A percentile compares a stretch with the other conserved stretches of the same genome.
These are phyloP conservation scores for Haplographium delicatum DNA, from an alignment of 495 filamentous ascomycete genomes.

Conservation along the genomic window DNA sequence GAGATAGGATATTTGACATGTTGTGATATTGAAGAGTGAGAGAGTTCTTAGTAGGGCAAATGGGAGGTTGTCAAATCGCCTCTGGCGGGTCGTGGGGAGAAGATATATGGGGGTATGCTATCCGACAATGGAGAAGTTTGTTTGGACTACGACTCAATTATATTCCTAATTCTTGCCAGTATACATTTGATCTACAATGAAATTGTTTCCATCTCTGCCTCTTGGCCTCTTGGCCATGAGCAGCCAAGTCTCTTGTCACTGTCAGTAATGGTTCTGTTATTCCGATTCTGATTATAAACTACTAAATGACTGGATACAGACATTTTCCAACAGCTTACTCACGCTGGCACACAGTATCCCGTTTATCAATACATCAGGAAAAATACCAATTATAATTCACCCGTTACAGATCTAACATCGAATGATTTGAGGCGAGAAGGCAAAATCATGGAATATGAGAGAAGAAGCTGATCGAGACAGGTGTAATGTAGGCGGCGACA, in stretches of 20 bases:
- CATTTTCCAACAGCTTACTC: conserved; percentile 43
- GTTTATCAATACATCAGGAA: conserved; percentile 49
- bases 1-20: neutral
- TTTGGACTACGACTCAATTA: neutral
- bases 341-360: conserved; percentile 37
- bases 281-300: neutral
- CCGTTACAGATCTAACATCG: conserved; percentile 49
- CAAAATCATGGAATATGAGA: neutral
- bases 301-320: conserved; percentile 1
- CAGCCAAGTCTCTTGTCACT: conserved; percentile 8
- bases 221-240: neutral
- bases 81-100: neutral
- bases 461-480: conserved; percentile 19
- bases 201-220: neutral
- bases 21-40: neutral
- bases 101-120: neutral
- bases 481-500: conserved; percentile 52
- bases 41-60: neutral
- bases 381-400: conserved; percentile 55
- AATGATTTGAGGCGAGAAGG: conserved; percentile 34
- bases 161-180: neutral
- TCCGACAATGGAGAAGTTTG: neutral
- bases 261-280: neutral
- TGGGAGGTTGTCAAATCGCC: neutral
- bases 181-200: conserved; percentile 3